Percentiles rank a stretch among this genome's conserved stretches.
Evolutionary conservation across 2,329 filamentous ascomycete species (phyloP).

Genomic region (Fusarium heterosporum): DNA sequence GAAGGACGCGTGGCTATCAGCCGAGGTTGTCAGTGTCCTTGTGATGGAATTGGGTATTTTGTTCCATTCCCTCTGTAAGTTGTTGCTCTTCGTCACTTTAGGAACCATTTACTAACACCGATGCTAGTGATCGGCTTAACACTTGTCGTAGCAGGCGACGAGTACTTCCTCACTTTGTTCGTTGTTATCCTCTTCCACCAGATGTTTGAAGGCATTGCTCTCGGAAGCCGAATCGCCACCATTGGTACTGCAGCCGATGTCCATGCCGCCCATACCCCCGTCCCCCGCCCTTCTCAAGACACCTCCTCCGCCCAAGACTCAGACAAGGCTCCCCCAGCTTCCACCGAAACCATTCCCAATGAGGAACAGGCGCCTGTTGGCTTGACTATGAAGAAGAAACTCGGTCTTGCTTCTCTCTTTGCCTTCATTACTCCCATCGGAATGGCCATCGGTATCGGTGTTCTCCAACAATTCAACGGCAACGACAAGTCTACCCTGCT

Average conservation of each 20-base stretch:
- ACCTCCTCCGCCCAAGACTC: constrained; percentile 35
- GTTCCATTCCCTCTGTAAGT: constrained; percentile 77
- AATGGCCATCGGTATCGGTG: constrained; percentile 83
- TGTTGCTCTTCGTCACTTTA: neutral
- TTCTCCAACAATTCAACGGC: constrained; percentile 77
- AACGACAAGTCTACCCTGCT: constrained; percentile 76
- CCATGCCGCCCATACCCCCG: constrained; percentile 34
- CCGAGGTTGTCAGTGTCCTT: constrained; percentile 69
- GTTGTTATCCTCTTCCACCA: constrained; percentile 82
- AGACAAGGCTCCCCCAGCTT: constrained; percentile 45
- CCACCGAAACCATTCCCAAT: constrained; percentile 38
- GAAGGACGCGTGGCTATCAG: constrained; percentile 47
- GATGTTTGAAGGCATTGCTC: constrained; percentile 80
- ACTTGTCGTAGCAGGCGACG: constrained; percentile 69
- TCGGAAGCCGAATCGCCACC: constrained; percentile 76
- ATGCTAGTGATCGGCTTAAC: constrained; percentile 71
- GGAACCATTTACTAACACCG: constrained; percentile 4
- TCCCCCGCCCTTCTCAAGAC: constrained; percentile 39
- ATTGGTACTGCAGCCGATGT: constrained; percentile 55
- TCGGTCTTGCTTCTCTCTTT: constrained; percentile 72
- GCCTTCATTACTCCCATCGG: constrained; percentile 79
- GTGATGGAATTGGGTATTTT: constrained; percentile 80
- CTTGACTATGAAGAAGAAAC: constrained; percentile 62
- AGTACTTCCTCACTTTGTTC: constrained; percentile 68
- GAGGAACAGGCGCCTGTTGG: constrained; percentile 26